Percentiles rank a stretch among this genome's conserved stretches.
Conservation (phyloP, 352 stramenopile genomes). For the Phytophthora citricola region DNA sequence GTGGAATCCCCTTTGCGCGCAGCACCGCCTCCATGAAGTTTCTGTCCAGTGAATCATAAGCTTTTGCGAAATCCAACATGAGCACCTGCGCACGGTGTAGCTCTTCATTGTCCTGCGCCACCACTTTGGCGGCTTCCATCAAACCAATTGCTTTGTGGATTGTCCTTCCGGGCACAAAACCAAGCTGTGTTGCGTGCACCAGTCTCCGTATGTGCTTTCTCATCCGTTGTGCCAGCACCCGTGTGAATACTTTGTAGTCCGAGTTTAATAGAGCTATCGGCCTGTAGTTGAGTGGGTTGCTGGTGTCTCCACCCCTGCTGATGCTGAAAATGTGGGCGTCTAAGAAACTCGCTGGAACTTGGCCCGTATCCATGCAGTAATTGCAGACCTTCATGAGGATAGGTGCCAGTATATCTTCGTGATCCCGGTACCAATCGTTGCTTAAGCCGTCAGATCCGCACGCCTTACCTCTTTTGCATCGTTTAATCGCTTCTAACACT, state of each 20-base stretch:
- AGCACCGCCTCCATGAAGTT: conserved; percentile 10
- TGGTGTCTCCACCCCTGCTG: background rate
- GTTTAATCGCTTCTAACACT: background rate
- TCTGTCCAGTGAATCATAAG: conserved; percentile 13
- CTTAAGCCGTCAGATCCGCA: background rate
- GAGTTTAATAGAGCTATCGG: conserved; percentile 11
- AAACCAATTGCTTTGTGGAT: conserved; percentile 13
- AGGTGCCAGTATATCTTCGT: background rate
- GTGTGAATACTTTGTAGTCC: conserved; percentile 16
- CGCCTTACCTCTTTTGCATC: conserved; percentile 4
- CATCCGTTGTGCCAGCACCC: conserved; percentile 8
- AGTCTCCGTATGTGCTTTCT: background rate
- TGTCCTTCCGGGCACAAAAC: background rate
- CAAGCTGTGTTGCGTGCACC: conserved; percentile 7
- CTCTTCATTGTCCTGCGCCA: background rate
- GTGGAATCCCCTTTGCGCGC: background rate
- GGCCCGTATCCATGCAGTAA: background rate
- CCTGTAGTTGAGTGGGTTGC: conserved; percentile 4
- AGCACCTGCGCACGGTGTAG: conserved; percentile 11
- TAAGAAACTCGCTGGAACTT: no score
- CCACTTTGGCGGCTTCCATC: conserved; percentile 1
- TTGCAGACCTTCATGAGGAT: conserved; percentile 1
- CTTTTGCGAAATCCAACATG: conserved; percentile 15
- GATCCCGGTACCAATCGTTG: conserved; percentile 12
- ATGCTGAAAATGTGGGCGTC: conserved; percentile 15